These are phyloP conservation scores for Dissoconium aciculare DNA, from an alignment of 2,329 filamentous ascomycete species.

Conservation along the genomic window DNA sequence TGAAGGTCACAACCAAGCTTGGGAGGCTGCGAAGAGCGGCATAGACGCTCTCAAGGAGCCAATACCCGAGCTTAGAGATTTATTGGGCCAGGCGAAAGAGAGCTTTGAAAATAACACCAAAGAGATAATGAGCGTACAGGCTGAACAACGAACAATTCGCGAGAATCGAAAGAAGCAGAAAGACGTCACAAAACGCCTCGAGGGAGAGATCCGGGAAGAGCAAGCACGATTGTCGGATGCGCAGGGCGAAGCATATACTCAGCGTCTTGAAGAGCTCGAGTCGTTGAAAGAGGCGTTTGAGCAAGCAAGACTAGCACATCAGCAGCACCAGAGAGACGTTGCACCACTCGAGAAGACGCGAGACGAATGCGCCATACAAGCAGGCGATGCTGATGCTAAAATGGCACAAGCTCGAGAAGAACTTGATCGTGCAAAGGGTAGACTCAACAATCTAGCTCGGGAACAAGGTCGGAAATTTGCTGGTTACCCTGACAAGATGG, in stretches of 20 bases:
- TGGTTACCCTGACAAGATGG: constrained; percentile 50
- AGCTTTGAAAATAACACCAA: constrained; percentile 30
- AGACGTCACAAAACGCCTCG: constrained; percentile 26
- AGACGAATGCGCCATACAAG: constrained; percentile 18
- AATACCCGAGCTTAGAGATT: constrained; percentile 32
- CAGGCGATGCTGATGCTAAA: constrained; percentile 23
- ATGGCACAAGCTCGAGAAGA: constrained; percentile 17
- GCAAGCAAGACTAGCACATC: constrained; percentile 29
- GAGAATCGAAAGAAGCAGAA: constrained; percentile 41
- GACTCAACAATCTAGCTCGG: constrained; percentile 38
- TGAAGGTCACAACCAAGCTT: constrained; percentile 29
- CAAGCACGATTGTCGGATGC: constrained; percentile 43
- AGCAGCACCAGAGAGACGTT: constrained; percentile 27
- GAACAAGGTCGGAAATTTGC: constrained; percentile 46
- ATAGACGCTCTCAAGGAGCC: constrained; percentile 23
- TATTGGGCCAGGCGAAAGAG: constrained; percentile 36
- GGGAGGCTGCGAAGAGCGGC: constrained; percentile 24
- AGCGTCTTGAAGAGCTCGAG: constrained; percentile 43
- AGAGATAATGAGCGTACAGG: constrained; percentile 15
- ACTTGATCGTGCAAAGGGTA: constrained; percentile 32
- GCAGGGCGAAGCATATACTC: constrained; percentile 53
- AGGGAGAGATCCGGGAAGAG: constrained; percentile 39
- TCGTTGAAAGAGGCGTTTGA: constrained; percentile 32
- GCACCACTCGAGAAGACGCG: constrained; percentile 23
- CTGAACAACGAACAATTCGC: constrained; percentile 52